Percentiles rank a stretch among this genome's conserved stretches.
Evolutionary conservation across 1,284 basidiomycete species (phyloP).

Genomic region (Calocybe gambosa): DNA sequence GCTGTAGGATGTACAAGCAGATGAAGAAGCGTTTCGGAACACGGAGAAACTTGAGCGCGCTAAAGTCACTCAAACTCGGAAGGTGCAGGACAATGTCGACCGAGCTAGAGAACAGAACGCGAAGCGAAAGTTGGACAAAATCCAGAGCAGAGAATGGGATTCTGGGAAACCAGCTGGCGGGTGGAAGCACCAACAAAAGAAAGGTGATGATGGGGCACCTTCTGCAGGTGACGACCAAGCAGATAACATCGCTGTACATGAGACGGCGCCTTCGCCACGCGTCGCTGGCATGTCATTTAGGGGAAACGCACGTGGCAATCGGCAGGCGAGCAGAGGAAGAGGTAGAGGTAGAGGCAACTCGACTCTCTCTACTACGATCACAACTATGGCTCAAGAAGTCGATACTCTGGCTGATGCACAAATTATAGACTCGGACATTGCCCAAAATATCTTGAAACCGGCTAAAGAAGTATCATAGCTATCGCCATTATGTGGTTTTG

Average conservation of each 20-base stretch:
- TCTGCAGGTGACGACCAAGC: constrained; percentile 10
- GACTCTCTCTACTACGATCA: not conserved
- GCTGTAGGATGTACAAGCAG: constrained; percentile 64
- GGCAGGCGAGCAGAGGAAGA: constrained; percentile 29
- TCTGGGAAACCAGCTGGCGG: constrained; percentile 56
- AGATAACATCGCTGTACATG: not conserved
- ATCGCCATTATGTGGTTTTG: too few species aligned
- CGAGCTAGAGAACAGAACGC: constrained; percentile 70
- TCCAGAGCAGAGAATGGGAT: constrained; percentile 75
- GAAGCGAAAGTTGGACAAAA: constrained; percentile 71
- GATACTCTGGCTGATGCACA: not conserved
- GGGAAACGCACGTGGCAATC: constrained; percentile 23
- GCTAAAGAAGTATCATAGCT: too few species aligned
- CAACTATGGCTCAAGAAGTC: not conserved
- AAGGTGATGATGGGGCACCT: constrained; percentile 6
- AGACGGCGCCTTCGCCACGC: constrained; percentile 8
- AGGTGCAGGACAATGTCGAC: constrained; percentile 62
- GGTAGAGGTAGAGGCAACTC: constrained; percentile 25
- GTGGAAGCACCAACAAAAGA: constrained; percentile 27
- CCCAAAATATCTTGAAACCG: not conserved
- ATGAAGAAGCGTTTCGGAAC: constrained; percentile 70
- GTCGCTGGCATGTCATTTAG: constrained; percentile 22
- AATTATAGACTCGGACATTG: constrained; percentile 11
- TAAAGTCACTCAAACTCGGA: constrained; percentile 49
- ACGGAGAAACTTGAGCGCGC: constrained; percentile 54